phyloP scores from a whole-genome alignment of 2,329 filamentous ascomycete genomes.

The Thermomyces lanuginosus region DNA sequence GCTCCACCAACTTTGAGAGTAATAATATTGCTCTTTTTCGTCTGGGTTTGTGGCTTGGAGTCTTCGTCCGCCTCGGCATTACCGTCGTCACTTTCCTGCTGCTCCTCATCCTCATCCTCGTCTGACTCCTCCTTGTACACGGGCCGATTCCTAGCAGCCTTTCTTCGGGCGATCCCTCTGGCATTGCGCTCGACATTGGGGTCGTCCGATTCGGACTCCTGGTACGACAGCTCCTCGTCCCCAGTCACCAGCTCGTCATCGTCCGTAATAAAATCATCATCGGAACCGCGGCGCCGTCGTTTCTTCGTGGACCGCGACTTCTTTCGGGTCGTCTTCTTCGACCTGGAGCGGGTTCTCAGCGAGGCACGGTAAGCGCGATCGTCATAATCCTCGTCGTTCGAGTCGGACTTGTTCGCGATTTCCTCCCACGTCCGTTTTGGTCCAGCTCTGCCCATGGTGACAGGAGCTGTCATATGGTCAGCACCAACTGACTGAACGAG shows the following conservation, averaged over 20 bases:
- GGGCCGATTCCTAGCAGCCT: slow-evolving; percentile 37
- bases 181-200: slow-evolving; percentile 36
- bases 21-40: slow-evolving; percentile 14
- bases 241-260: slow-evolving; percentile 25
- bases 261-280: slow-evolving; percentile 20
- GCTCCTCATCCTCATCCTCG: slow-evolving; percentile 21
- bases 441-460: neutral
- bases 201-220: slow-evolving; percentile 31
- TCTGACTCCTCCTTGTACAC: slow-evolving; percentile 41
- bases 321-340: slow-evolving; percentile 17
- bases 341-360: slow-evolving; percentile 13
- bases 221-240: slow-evolving; percentile 27
- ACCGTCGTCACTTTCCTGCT: slow-evolving; percentile 16
- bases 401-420: slow-evolving; percentile 27
- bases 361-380: slow-evolving; percentile 19
- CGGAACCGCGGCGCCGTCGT: slow-evolving; percentile 31
- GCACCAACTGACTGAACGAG: too few species aligned
- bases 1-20: slow-evolving; percentile 16
- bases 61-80: slow-evolving; percentile 15
- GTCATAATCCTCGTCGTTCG: slow-evolving; percentile 30
- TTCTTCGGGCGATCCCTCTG: slow-evolving; percentile 40
- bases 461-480: neutral
- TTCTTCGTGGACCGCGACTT: slow-evolving; percentile 20
- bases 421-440: slow-evolving; percentile 29
- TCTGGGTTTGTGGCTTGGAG: slow-evolving; percentile 7